Evolutionary conservation across 768 basidiomycete genomes (phyloP), one percentile per base, ranked within the genome.

Genomic region (Pleurotus djamor): DNA sequence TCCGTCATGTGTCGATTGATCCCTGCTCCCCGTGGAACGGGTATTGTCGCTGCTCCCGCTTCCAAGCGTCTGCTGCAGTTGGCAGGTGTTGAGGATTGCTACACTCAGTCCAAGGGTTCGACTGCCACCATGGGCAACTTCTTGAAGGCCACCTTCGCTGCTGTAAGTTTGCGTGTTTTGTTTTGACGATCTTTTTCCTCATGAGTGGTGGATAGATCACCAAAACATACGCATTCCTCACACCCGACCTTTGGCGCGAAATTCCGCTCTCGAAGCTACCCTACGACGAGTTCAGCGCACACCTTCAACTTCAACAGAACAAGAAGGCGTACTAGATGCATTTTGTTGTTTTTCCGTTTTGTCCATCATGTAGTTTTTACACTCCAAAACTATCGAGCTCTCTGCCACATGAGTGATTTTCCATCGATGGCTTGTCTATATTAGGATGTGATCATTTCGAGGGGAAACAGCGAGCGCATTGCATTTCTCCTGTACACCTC

Each of bases 1-100:
- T 98, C 96, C 63, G 97, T 99, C 78, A 97, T 94, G 94, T 97
- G 95, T 79, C 92, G 96, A 71, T 86, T 99, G 69, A 96, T 99
- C 71, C 96, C 97, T 67, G 97, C 96, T 47, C 95, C 96, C 59
- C 91, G 97, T 67, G 97, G 97, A 71, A 99, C 97, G 65, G 97
- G 96, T 82, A 96, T 99, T 77, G 97, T 99, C 69, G 97, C 97
- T 69, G 97, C 97, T 52, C 97, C 96, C 44, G 96, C 96, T 48
- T 94, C 88, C 64, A 98, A 96, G 84, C 91, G 96, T 66, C 82
- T 99, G 69, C 80, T 99, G 64, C 96, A 99, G 78, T 84, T 98
- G 69, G 97, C 97, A 70, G 97, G 97, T 83, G 87, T 99, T 63
- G 87, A 96, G 79, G 97, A 99, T 76, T 88, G 86, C 72, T 99